phyloP scores from a whole-genome alignment of 441 rosid genomes.

The Aleurites moluccanus region DNA sequence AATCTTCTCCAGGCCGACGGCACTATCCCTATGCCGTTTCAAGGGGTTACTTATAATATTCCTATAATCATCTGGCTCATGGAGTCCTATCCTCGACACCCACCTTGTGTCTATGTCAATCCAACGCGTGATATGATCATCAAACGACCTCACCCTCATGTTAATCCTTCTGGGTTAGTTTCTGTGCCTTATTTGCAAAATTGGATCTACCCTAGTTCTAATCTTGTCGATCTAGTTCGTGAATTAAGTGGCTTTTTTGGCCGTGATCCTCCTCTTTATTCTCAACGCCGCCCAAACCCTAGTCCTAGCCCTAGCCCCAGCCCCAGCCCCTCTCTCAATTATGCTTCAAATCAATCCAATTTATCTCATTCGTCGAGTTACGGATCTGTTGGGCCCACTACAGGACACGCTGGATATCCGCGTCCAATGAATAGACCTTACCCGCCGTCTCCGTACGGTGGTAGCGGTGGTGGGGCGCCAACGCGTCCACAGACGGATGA shows the following conservation, averaged over 20 bases:
- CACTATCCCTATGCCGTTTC: constrained; percentile 81
- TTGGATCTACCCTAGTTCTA: constrained; percentile 94
- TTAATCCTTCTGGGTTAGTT: constrained; percentile 86
- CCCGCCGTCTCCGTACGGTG: constrained; percentile 65
- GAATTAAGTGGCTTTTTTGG: constrained; percentile 58
- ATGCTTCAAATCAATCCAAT: constrained; percentile 20
- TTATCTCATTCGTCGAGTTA: constrained; percentile 34
- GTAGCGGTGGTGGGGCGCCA: constrained; percentile 25
- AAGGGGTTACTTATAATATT: constrained; percentile 85
- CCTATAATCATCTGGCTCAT: constrained; percentile 87
- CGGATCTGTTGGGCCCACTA: constrained; percentile 29
- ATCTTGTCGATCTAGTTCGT: constrained; percentile 71
- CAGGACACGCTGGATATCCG: constrained; percentile 26
- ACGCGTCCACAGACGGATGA: constrained; percentile 55
- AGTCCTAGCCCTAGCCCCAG: constrained; percentile 22
- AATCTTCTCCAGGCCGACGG: constrained; percentile 95
- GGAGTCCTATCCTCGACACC: constrained; percentile 89
- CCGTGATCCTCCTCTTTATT: constrained; percentile 85
- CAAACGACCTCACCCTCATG: constrained; percentile 79
- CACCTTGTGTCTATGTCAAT: constrained; percentile 86
- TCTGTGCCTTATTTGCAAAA: constrained; percentile 73
- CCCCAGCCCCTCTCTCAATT: constrained; percentile 4
- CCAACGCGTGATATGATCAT: constrained; percentile 96
- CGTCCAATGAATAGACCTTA: constrained; percentile 43
- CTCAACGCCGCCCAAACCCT: constrained; percentile 69